phyloP scores from a whole-genome alignment of 169 alveolate species.

The Eimeria acervulina region DNA sequence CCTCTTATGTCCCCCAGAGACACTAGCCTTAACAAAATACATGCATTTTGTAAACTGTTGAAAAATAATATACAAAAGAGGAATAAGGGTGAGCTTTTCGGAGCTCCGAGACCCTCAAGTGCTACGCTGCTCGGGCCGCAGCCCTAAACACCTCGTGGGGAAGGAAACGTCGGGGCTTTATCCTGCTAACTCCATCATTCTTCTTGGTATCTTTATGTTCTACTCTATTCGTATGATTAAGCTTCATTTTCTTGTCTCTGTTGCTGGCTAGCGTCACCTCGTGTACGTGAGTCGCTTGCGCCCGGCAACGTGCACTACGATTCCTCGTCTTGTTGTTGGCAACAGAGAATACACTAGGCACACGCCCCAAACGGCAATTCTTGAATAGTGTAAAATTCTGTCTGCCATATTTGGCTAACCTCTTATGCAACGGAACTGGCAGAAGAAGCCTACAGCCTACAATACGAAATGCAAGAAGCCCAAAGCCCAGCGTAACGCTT shows the following conservation, averaged over 20 bases:
- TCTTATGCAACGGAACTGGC: background rate
- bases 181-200: background rate
- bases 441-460: background rate
- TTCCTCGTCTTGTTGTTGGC: background rate
- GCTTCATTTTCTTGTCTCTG: background rate
- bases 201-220: background rate
- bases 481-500: background rate
- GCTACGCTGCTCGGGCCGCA: conserved; percentile 61
- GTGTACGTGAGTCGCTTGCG: background rate
- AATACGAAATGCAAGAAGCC: background rate
- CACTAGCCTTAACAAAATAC: background rate
- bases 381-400: background rate
- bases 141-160: conserved; percentile 58
- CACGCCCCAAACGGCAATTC: background rate
- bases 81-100: background rate
- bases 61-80: background rate
- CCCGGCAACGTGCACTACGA: background rate
- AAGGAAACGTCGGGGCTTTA: conserved; percentile 40
- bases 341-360: background rate
- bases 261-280: background rate
- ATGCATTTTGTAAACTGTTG: background rate
- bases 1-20: background rate
- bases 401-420: background rate
- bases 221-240: background rate
- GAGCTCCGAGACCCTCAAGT: background rate